Base-by-base conservation (phyloP, 2,329 filamentous ascomycete species). In the Mycocentrospora acerina region DNA sequence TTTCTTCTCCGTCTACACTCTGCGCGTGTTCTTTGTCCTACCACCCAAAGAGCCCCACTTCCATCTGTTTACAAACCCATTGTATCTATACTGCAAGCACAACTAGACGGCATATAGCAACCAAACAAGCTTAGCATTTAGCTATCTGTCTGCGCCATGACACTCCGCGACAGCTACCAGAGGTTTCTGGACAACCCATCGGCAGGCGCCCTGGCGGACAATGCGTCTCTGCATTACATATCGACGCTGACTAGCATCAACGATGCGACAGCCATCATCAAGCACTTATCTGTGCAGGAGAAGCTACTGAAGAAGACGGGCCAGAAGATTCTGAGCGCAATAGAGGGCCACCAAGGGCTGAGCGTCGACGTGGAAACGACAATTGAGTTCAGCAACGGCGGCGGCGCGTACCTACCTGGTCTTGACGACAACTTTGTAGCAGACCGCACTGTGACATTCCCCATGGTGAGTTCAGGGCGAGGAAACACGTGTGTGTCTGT, bases 351-450 rank as follows among this genome's bases (percentile, higher is more conserved):
- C 39, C 78, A 82, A 66, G 80, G 82, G 29, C 70, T 94, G 51
- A 86, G 83, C 39, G 63, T 88, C 42, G 90, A 97, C 69, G 76
- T 90, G 32, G 86, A 95, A 60, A 93, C 88, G 16, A 82, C 82
- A 2, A 71, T 97, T 32, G 86, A 94, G 63, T 96, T 98, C 66
- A 66, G 83, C 40, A 82, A 77, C 46, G 83, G 86, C 48, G 93
- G 91, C 51, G 91, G 90, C 49, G 79, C 85, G 49, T 97, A 93
- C 71, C 79, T 97, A 39, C 91, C 91, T 4, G 83, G 83, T 32
- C 76, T 98, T 32, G 91, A 97, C 60, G 90, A 96, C 74, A 96
- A 96, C 73, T 95, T 97, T 67, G 72, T 98, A 42, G 76, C 87
- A 40, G 90, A 95, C 69, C 85, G 85, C 59, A 80, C 80, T 38